These are phyloP conservation scores for Mycena filopes DNA, from an alignment of 768 basidiomycete species.

Conservation along the genomic window DNA sequence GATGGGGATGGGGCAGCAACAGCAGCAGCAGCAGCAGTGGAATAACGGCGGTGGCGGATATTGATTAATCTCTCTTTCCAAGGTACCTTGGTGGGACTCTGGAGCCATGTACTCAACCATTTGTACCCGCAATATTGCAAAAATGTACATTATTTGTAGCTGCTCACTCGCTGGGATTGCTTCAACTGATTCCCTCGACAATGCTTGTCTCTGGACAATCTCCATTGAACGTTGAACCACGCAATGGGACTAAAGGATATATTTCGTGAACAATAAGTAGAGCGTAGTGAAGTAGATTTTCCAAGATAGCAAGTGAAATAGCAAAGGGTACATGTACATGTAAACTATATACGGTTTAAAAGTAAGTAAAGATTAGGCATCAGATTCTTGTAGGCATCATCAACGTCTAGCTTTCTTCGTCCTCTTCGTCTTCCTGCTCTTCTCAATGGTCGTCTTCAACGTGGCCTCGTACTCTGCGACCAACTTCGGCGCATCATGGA, in stretches of 20 bases:
- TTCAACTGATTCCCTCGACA: no score
- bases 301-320: no score
- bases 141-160: background rate
- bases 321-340: background rate
- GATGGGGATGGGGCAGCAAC: slow-evolving; percentile 25
- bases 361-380: background rate
- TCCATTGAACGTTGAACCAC: no score
- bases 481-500: slow-evolving; percentile 58
- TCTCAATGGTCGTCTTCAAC: background rate
- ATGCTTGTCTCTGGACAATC: no score
- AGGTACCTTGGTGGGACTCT: slow-evolving; percentile 17
- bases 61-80: slow-evolving; percentile 5
- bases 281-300: no score
- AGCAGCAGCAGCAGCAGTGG: slow-evolving; percentile 30
- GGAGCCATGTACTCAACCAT: slow-evolving; percentile 20
- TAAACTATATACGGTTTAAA: background rate
- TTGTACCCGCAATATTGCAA: background rate
- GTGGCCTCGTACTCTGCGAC: slow-evolving; percentile 48
- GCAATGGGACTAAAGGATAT: no score
- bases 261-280: no score
- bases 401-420: slow-evolving; percentile 18
- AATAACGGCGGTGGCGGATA: slow-evolving; percentile 13
- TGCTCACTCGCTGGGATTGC: background rate
- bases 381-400: background rate
- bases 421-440: background rate